Percentiles rank a stretch among this genome's conserved stretches.
These are phyloP conservation scores for Podila epigama DNA, from an alignment of 192 early-diverging fungal genomes.

Conservation along the genomic window DNA sequence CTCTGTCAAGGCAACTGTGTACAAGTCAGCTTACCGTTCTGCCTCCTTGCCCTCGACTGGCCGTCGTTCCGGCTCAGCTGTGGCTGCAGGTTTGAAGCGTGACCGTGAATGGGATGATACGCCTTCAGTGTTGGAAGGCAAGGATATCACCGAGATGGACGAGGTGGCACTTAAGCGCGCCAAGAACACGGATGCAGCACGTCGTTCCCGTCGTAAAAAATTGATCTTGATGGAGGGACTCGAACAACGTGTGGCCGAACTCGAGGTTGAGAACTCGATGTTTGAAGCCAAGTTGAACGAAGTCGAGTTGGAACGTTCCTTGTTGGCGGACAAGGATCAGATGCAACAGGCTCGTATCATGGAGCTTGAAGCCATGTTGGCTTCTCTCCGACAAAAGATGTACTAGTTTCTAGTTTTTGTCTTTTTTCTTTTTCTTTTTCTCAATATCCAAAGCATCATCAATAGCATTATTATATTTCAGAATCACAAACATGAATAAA, in stretches of 20 bases:
- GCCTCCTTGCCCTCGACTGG: conserved; percentile 10
- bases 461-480: not conserved
- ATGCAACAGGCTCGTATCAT: conserved; percentile 49
- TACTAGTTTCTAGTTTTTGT: conserved; percentile 8
- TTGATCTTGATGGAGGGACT: conserved; percentile 83
- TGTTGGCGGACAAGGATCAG: conserved; percentile 53
- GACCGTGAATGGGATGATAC: conserved; percentile 23
- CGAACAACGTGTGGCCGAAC: conserved; percentile 78
- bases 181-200: conserved; percentile 94
- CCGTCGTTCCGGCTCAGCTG: too few species aligned
- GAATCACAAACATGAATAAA: not conserved
- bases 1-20: conserved; percentile 33
- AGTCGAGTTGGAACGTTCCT: conserved; percentile 46
- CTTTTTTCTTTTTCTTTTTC: not conserved
- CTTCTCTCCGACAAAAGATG: conserved; percentile 36
- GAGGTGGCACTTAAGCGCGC: conserved; percentile 65
- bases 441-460: not conserved
- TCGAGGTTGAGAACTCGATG: conserved; percentile 80
- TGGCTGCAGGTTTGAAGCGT: conserved; percentile 35
- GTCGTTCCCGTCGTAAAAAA: conserved; percentile 90
- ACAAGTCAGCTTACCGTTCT: conserved; percentile 42
- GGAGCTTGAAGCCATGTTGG: conserved; percentile 41
- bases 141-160: conserved; percentile 42
- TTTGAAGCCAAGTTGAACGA: conserved; percentile 49
- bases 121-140: conserved; percentile 47